These are phyloP conservation scores for Rutstroemia sp. DNA, from an alignment of 2,329 filamentous ascomycete species.

Conservation along the genomic window DNA sequence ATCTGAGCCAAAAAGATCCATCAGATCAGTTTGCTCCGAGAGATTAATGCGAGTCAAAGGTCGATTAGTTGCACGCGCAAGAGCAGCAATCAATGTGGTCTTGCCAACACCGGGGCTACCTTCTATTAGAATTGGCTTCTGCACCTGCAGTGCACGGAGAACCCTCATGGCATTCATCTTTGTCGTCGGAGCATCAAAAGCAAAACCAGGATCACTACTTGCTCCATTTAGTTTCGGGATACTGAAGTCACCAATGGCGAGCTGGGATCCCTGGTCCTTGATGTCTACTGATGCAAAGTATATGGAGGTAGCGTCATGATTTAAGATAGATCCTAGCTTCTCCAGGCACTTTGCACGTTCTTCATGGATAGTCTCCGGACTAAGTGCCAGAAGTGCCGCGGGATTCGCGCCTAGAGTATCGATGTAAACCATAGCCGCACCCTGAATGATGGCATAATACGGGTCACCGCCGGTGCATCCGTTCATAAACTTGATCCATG, in stretches of 20 bases:
- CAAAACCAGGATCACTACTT: slow-evolving; percentile 54
- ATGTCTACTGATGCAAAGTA: slow-evolving; percentile 61
- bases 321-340: slow-evolving; percentile 62
- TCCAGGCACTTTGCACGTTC: slow-evolving; percentile 69
- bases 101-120: slow-evolving; percentile 98
- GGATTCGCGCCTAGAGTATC: slow-evolving; percentile 95
- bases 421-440: slow-evolving; percentile 90
- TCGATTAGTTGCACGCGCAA: slow-evolving; percentile 72
- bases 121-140: slow-evolving; percentile 88
- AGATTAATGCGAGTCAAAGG: slow-evolving; percentile 91
- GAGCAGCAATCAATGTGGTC: slow-evolving; percentile 81
- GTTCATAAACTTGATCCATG: slow-evolving; percentile 93
- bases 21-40: slow-evolving; percentile 94
- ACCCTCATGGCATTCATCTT: slow-evolving; percentile 86
- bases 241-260: slow-evolving; percentile 70
- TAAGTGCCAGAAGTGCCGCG: slow-evolving; percentile 72
- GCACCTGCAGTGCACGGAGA: slow-evolving; percentile 77
- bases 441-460: slow-evolving; percentile 60
- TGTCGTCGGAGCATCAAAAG: slow-evolving; percentile 85
- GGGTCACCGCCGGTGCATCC: slow-evolving; percentile 35
- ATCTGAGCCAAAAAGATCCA: slow-evolving; percentile 95
- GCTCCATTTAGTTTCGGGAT: slow-evolving; percentile 47
- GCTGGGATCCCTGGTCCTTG: slow-evolving; percentile 39
- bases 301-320: slow-evolving; percentile 51
- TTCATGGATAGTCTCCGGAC: slow-evolving; percentile 58